Percentiles rank a stretch among this genome's conserved stretches.
Evolutionary conservation across 164 flowering plant species (phyloP).

Genomic region (Magnolia kwangsiensis): DNA sequence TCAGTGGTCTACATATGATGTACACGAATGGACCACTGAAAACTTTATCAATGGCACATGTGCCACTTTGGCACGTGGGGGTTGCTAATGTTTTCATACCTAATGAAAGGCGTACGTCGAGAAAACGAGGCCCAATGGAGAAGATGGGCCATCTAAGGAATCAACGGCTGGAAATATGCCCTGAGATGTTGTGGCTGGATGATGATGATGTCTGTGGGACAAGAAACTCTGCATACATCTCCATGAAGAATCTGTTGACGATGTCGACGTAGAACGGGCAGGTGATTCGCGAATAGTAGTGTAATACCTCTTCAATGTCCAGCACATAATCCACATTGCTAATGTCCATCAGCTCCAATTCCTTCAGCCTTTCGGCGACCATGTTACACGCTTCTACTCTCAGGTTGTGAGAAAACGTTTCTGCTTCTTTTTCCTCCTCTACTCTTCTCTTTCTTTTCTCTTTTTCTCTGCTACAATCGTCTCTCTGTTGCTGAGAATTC

Average conservation of each 20-base stretch:
- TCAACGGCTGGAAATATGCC: neutral
- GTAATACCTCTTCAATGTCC: constrained; percentile 75
- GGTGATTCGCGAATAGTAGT: constrained; percentile 69
- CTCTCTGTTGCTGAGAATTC: neutral
- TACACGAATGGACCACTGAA: no score
- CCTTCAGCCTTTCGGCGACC: constrained; percentile 53
- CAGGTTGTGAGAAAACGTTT: constrained; percentile 2
- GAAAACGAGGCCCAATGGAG: neutral
- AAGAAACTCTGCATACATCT: constrained; percentile 44
- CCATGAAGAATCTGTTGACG: constrained; percentile 67
- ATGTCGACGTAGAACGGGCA: constrained; percentile 73
- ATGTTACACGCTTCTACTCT: constrained; percentile 18
- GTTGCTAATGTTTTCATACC: neutral
- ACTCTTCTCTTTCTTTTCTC: neutral
- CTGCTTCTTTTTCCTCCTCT: constrained; percentile 9
- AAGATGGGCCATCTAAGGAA: neutral
- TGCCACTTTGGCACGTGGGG: neutral
- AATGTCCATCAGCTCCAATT: constrained; percentile 57
- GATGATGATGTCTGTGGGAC: constrained; percentile 7
- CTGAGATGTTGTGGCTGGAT: neutral
- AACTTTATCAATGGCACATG: no score
- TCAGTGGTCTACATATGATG: no score
- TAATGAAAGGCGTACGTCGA: no score
- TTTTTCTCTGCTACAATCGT: no score
- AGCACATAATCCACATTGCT: constrained; percentile 52